These are phyloP conservation scores for Colletotrichum karsti DNA, from an alignment of 2,329 filamentous ascomycete species.

Conservation along the genomic window DNA sequence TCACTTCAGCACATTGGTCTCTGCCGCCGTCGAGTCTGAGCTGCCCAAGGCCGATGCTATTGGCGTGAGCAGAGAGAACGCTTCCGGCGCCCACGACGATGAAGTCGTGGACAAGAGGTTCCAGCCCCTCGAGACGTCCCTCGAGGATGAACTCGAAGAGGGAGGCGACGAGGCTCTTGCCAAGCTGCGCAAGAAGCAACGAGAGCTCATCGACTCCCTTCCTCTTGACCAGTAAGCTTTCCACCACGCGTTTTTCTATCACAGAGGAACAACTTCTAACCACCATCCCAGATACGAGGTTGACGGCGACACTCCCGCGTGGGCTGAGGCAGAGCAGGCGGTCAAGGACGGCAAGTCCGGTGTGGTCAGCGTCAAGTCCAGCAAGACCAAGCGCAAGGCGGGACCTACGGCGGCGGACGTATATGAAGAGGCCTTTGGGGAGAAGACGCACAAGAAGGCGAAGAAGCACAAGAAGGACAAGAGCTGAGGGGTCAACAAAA, in stretches of 20 bases:
- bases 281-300: conserved; percentile 65
- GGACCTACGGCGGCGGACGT: conserved; percentile 66
- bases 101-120: conserved; percentile 73
- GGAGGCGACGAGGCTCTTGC: conserved; percentile 80
- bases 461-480: conserved; percentile 48
- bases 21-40: conserved; percentile 75
- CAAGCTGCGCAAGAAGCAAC: conserved; percentile 80
- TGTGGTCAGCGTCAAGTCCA: conserved; percentile 85
- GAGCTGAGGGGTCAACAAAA: not conserved
- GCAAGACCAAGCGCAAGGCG: conserved; percentile 80
- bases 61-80: conserved; percentile 67
- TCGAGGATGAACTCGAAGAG: conserved; percentile 86
- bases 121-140: conserved; percentile 72
- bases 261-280: conserved; percentile 18
- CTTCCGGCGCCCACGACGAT: conserved; percentile 73
- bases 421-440: conserved; percentile 68
- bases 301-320: conserved; percentile 67
- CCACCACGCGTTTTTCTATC: not conserved
- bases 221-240: conserved; percentile 82
- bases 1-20: conserved; percentile 79
- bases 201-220: conserved; percentile 88
- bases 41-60: conserved; percentile 67
- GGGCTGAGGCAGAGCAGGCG: conserved; percentile 79
- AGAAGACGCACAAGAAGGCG: conserved; percentile 62
- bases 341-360: conserved; percentile 69